Base-by-base conservation (phyloP, 768 basidiomycete genomes). In the Tylopilus sp. region DNA sequence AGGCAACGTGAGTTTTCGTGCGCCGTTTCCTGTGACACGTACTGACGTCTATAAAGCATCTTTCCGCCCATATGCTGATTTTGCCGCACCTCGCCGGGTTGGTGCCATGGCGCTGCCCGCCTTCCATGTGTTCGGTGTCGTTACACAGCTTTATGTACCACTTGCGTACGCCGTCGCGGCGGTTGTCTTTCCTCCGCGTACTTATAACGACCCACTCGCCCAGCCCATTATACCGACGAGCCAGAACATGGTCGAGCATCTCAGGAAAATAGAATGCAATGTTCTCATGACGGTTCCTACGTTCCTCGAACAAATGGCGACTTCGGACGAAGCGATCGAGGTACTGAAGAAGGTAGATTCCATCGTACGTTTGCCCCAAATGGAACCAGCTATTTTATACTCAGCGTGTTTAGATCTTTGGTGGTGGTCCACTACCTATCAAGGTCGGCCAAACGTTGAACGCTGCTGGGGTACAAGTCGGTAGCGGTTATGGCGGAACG, bases 141-240 rank as follows among this genome's bases (percentile, higher is more conserved):
- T 41, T 12, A 28, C 37, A 0, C 46, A 52, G 12, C 56, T 71
- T 4, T 61, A 62, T n/a, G 7, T 17, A 0, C 62, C 71, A 1
- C 37, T 72, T 3, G 46, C 56, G 8, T 48, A 45, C 13, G 38
- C 66, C 9, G 19, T 50, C 12, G 57, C 61, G 1, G 22, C 57
- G 7, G 56, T 61, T 16, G 45, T 72, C 4, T 70, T 70, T 53
- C 50, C 71, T 10, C 71, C 71, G 1, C 64, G 59, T 2, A 49
- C 65, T 1, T 48, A 47, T n/a, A 16, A 42, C 9, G 60, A 67
- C 48, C 63, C 57, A 1, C 46, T 43, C 0, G 63, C 55, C 0
- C 55, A 60, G 12, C 78, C 78, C 3, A 52, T 72, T 6, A 62
- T 68, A 30, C 74, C 77, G 1, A 72, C 74, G 7, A 63, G 75